Evolutionary conservation across 2,329 filamentous ascomycete genomes (phyloP), one percentile per base, ranked within the genome.

Genomic region (Pestalotiopsis sp.): DNA sequence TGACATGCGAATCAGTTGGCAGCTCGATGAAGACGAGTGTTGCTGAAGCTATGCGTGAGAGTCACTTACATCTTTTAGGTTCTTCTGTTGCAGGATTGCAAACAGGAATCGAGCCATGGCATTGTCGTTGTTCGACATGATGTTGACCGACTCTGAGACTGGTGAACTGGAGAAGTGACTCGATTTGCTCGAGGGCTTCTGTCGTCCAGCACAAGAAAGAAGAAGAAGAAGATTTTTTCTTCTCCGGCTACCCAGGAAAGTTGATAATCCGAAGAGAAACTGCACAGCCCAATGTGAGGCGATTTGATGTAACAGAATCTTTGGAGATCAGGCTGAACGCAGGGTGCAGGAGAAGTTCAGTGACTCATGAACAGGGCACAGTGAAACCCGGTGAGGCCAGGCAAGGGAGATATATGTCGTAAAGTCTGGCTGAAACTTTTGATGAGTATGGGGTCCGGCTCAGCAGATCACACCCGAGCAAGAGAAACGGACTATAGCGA

Each of bases 81-180:
- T 86, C 78, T 88, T 89, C 79, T 90, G 87, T 77, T 84, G 84
- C 69, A 90, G 74, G 69, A 90, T 89, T 49, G 87, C 87, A 73
- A 88, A 88, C 69, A 90, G 83, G 68, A 90, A 87, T 66, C 87
- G 82, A 69, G 85, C 84, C 82, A 87, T 88, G 67, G 83, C 81
- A 75, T 85, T 88, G 75, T 90, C 87, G 72, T 84, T 83, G 78
- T 84, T 87, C 76, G 86, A 81, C 86, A 89, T 88, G 78, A 69
- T 80, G 76, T 72, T 52, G 45, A 52, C 45, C 9, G 14, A 13
- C 41, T n/a, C 17, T n/a, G 7, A n/a, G 20, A 6, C 45, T 17
- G 17, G 57, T 27, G 31, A 36, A 27, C 57, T 52, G 17, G 45
- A 31, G 0, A 31, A 31, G 36, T 23, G 36, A 62, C 27, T 62